These are phyloP conservation scores for Tilletia horrida DNA, from an alignment of 1,284 basidiomycete genomes.

Conservation along the genomic window DNA sequence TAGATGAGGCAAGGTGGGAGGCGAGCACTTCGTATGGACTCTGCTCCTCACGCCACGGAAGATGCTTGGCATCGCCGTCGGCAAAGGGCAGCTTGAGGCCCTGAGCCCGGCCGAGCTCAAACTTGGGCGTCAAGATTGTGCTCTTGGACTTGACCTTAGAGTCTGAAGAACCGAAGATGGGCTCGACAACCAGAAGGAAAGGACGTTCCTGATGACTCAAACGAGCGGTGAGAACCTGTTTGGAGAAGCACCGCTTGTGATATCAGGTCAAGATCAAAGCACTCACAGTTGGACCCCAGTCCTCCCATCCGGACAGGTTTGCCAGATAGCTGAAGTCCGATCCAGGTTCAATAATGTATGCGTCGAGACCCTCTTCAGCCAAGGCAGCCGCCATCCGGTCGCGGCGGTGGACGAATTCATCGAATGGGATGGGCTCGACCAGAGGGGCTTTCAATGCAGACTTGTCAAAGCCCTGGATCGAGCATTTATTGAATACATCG, in stretches of 20 bases:
- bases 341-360: slow-evolving; percentile 7
- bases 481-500: not conserved
- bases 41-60: slow-evolving; percentile 72
- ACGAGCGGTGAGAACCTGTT: not conserved
- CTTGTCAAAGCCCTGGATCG: slow-evolving; percentile 2
- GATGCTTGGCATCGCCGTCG: slow-evolving; percentile 59
- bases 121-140: slow-evolving; percentile 69
- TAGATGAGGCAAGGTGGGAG: slow-evolving; percentile 56
- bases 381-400: not conserved
- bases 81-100: slow-evolving; percentile 61
- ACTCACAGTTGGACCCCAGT: slow-evolving; percentile 11
- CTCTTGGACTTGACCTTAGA: slow-evolving; percentile 57
- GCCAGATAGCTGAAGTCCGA: not conserved
- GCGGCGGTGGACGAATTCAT: slow-evolving; percentile 9
- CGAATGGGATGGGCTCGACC: slow-evolving; percentile 12
- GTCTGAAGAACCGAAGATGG: slow-evolving; percentile 27
- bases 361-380: not conserved
- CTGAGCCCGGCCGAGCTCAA: slow-evolving; percentile 71
- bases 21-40: slow-evolving; percentile 66
- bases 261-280: too few relatives aligned
- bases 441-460: not conserved
- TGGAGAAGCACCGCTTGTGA: too few relatives aligned
- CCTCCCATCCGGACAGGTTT: slow-evolving; percentile 6
- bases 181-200: slow-evolving; percentile 68
- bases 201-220: slow-evolving; percentile 2